These are phyloP conservation scores for Chytriomyces hyalinus DNA, from an alignment of 192 early-diverging fungal genomes.

Conservation along the genomic window DNA sequence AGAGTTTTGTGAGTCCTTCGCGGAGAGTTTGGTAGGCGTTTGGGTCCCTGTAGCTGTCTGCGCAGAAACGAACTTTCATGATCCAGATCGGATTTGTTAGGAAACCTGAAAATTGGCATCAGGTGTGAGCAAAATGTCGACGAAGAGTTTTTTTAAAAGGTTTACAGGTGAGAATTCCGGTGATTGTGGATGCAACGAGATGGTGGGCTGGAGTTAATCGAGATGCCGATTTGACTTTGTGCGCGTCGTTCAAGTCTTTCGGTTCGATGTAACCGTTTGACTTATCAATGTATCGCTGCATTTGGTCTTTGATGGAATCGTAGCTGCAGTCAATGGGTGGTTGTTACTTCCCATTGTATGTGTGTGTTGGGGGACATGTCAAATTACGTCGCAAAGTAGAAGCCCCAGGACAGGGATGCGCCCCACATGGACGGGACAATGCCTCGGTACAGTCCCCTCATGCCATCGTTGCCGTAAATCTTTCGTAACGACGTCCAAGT, in stretches of 20 bases:
- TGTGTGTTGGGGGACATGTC: neutral
- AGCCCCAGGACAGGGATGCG: conserved; percentile 88
- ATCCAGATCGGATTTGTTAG: conserved; percentile 96
- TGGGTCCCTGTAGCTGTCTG: conserved; percentile 45
- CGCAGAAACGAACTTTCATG: conserved; percentile 79
- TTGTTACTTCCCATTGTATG: neutral
- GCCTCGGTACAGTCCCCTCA: conserved; percentile 85
- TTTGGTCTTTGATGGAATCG: conserved; percentile 65
- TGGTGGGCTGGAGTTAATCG: conserved; percentile 76
- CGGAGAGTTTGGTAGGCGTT: conserved; percentile 43
- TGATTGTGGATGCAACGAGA: conserved; percentile 76
- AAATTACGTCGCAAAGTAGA: conserved; percentile 92
- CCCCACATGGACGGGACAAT: conserved; percentile 86
- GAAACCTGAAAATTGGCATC: conserved; percentile 35
- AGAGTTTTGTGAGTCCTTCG: conserved; percentile 74
- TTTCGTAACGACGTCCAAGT: conserved; percentile 45
- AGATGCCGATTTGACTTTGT: conserved; percentile 6
- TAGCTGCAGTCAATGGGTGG: conserved; percentile 44
- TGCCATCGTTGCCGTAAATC: conserved; percentile 47
- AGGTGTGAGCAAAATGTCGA: too few relatives aligned
- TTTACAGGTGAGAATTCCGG: conserved; percentile 77
- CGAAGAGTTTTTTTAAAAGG: too few relatives aligned
- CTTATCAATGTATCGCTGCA: conserved; percentile 40
- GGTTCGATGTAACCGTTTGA: neutral
- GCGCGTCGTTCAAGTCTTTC: neutral